Conservation (phyloP, 345 rosid species). For the Brassica carinata region DNA sequence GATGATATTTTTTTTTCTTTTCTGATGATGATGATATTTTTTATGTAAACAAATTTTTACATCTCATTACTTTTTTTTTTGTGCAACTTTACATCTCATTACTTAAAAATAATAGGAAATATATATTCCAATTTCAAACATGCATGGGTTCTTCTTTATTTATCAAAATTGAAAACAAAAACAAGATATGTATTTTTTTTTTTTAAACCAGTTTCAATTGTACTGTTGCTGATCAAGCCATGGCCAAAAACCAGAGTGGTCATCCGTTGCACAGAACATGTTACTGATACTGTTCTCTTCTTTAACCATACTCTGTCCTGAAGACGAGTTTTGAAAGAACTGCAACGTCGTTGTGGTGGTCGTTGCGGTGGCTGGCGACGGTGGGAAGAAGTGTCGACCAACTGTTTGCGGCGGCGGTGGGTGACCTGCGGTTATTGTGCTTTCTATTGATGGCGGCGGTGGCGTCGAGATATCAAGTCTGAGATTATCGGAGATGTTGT, state of each 20-base stretch:
- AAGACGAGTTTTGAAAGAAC: constrained; percentile 61
- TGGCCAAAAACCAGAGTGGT: constrained; percentile 93
- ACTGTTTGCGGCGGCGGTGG: constrained; percentile 45
- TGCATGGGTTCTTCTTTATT: constrained; percentile 22
- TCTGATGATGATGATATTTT: constrained; percentile 6
- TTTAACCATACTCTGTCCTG: constrained; percentile 64
- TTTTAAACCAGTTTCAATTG: constrained; percentile 43
- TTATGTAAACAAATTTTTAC: not conserved
- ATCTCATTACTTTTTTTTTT: constrained; percentile 4
- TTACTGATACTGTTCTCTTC: constrained; percentile 53
- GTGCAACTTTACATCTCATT: constrained; percentile 12
- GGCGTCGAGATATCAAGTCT: constrained; percentile 77
- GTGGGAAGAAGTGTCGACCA: constrained; percentile 66
- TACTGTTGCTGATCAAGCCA: constrained; percentile 94
- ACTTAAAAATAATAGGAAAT: too few species aligned
- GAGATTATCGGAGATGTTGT: constrained; percentile 81
- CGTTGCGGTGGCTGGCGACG: constrained; percentile 37
- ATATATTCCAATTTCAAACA: constrained; percentile 12
- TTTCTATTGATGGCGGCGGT: constrained; percentile 64
- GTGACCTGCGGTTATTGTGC: constrained; percentile 50
- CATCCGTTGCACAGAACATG: constrained; percentile 68
- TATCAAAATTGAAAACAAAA: constrained; percentile 30
- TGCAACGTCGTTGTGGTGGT: constrained; percentile 42
- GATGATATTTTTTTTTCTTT: not conserved
- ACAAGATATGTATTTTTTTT: not conserved